A percentile compares a stretch with the other conserved stretches of the same genome.
phyloP scores from a whole-genome alignment of 2,329 filamentous ascomycete genomes.

The Aureobasidium uvarum region DNA sequence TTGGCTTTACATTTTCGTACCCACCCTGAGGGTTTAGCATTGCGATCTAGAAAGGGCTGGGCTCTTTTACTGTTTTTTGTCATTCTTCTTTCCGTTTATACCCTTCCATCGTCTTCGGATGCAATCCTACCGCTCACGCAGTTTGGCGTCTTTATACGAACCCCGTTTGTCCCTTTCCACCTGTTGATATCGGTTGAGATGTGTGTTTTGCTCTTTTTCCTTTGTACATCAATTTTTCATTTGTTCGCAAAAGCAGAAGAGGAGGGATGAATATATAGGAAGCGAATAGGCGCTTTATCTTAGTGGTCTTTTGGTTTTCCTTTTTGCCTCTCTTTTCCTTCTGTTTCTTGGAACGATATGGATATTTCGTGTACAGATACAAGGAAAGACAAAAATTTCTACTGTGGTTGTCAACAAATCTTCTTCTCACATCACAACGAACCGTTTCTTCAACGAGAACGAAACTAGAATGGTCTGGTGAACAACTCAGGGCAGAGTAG shows the following conservation, averaged over 20 bases:
- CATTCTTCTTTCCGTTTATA: conserved; percentile 6
- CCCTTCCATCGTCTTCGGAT: conserved; percentile 7
- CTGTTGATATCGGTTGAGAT: neutral
- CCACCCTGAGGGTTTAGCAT: conserved; percentile 22
- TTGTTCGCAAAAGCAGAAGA: conserved; percentile 6
- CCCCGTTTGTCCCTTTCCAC: neutral
- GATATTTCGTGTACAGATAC: neutral
- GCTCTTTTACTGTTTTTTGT: conserved; percentile 21
- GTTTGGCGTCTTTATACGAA: neutral
- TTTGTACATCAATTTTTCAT: conserved; percentile 13
- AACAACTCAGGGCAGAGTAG: neutral
- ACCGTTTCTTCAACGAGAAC: neutral
- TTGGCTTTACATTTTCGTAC: conserved; percentile 18
- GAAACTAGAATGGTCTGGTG: neutral
- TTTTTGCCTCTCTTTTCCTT: neutral
- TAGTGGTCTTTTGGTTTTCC: neutral
- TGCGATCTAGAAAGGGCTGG: conserved; percentile 22
- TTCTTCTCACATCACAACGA: neutral
- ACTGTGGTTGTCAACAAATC: neutral
- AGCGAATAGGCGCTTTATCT: conserved; percentile 1
- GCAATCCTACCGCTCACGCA: conserved; percentile 6
- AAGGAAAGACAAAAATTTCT: neutral
- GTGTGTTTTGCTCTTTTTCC: neutral
- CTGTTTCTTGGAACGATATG: neutral
- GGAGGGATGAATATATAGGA: neutral